These are phyloP conservation scores for Bolboschoenoplectus hybrid DNA, from an alignment of 202 grass and related monocot genomes.

Conservation along the genomic window DNA sequence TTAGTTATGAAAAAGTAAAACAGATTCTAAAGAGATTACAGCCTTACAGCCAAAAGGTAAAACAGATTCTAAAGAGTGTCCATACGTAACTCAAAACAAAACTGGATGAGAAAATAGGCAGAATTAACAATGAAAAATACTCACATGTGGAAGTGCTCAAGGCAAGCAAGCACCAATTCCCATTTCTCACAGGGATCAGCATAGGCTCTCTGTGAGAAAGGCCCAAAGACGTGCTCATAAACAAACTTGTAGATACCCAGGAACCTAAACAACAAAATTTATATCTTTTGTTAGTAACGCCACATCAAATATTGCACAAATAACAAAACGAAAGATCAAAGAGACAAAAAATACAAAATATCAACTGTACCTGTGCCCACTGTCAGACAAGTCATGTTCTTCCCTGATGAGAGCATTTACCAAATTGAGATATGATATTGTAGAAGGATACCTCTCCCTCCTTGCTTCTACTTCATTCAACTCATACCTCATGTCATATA, in stretches of 20 bases:
- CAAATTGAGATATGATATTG: constrained; percentile 94
- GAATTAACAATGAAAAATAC: constrained; percentile 35
- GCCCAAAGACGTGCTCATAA: constrained; percentile 91
- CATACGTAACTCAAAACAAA: constrained; percentile 29
- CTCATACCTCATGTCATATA: constrained; percentile 98
- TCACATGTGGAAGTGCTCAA: constrained; percentile 91
- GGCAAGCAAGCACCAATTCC: constrained; percentile 86
- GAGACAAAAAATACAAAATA: constrained; percentile 27
- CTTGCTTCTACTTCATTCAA: constrained; percentile 98
- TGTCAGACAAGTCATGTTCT: constrained; percentile 81
- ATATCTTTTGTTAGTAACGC: constrained; percentile 8
- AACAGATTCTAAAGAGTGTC: constrained; percentile 7
- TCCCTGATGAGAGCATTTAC: constrained; percentile 92
- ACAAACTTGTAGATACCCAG: constrained; percentile 96
- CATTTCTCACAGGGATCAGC: constrained; percentile 85
- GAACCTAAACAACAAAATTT: constrained; percentile 57
- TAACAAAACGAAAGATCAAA: constrained; percentile 37
- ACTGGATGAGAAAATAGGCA: constrained; percentile 28
- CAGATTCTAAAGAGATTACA: constrained; percentile 19
- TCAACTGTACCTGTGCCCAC: constrained; percentile 66
- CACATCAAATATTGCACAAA: constrained; percentile 21
- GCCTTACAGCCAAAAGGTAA: constrained; percentile 4
- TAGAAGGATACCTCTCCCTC: constrained; percentile 94
- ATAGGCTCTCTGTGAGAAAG: constrained; percentile 95
- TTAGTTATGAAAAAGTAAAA: constrained; percentile 9